Base-by-base conservation (phyloP, 2,329 filamentous ascomycete species). In the Scleromitrula shiraiana region DNA sequence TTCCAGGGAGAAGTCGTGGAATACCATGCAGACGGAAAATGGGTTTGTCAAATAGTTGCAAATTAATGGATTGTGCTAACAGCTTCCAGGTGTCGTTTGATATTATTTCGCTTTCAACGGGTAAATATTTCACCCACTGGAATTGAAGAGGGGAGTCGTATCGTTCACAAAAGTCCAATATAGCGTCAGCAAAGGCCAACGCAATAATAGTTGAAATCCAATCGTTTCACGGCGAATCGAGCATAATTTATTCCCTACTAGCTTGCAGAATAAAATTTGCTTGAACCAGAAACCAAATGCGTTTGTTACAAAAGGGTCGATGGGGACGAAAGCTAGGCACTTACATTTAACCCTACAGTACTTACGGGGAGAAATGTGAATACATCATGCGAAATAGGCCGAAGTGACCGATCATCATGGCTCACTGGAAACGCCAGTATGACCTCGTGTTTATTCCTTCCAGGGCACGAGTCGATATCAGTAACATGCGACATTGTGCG, bases 361-460 rank as follows among this genome's bases (percentile, higher is more conserved):
- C 51, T 29, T 38, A 59, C 26, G n/a, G 56, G 56, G 32, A 59
- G 50, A 50, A 57, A 59, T 6, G 56, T 55, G 43, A 49, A 55
- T 15, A 32, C 29, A 32, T 32, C 29, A 32, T 32, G 5, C 50
- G 35, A 37, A 50, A 22, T 27, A 56, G 54, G 8, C n/a, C 20
- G 7, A 32, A 26, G 14, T 37, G 50, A 47, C 12, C 35, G 22
- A 23, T 12, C 23, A 48, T 20, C 17, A 1, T 27, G 43, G 40
- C 51, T 46, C 22, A 55, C 46, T 17, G 48, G 53, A 22, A 55
- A 55, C 35, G 51, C 53, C 33, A 55, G 44, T 2, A 55, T 49
- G 7, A 47, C 40, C 27, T 51, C 47, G 19, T 46, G 50, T 26
- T 38, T 23, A 36, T 52, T 32, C 12, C 14, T 5, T 6, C 29